Evolutionary conservation across 2,329 filamentous ascomycete genomes (phyloP), one percentile per base, ranked within the genome.

Genomic region (Pyricularia grisea): DNA sequence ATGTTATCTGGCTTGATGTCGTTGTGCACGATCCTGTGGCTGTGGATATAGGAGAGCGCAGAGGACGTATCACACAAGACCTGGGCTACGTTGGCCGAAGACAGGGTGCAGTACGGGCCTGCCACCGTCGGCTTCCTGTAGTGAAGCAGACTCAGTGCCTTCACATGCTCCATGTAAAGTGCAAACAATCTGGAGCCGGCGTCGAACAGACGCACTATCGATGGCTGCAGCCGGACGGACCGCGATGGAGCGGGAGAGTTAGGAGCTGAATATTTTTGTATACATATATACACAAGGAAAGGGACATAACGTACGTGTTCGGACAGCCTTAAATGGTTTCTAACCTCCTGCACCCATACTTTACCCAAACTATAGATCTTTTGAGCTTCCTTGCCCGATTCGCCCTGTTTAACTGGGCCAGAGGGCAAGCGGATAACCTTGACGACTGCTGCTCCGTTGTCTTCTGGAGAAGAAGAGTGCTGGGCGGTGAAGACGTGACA

Each of bases 1-100:
- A 67, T 67, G 20, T 67, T 67, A 25, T 36, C 27, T 2, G 66
- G 66, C 36, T 67, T 67, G 25, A 67, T 67, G 23, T 67, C 66
- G 66, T 67, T 67, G 66, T 67, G 66, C 23, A 67, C 23, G 4
- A 67, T 50, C n/a, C 17, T 27, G 12, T 67, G 42, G 3, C 36
- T 12, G 6, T 50, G 42, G 14, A 67, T 25, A 4, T 67, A 30
- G 3, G 30, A 50, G n/a, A 67, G 36, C 6, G 66, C 66, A 17
- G 20, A 14, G 0, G 66, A 67, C 36, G 31, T 67, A 25, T 67
- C 66, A 28, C 23, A 1, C 10, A 58, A 50, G 7, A 67, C 23
- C 12, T 50, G 12, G 11, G 20, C 20, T 6, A 25, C 66, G 23
- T 67, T 25, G 42, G 36, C 17, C 17, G 12, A 11, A 50, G 66